phyloP scores from a whole-genome alignment of 305 asterid species.

The Solanum hybrid region DNA sequence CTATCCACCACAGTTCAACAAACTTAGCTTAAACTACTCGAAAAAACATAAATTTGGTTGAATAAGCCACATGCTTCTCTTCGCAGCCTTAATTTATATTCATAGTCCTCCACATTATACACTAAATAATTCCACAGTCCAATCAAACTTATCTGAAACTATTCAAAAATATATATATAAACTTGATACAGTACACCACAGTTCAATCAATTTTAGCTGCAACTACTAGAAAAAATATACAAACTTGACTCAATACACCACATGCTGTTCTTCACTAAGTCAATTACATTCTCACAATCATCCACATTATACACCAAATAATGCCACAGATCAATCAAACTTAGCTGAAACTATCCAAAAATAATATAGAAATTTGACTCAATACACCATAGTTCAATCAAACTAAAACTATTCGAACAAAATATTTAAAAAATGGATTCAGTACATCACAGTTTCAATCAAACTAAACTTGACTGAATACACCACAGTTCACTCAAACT shows the following conservation, averaged over 20 bases:
- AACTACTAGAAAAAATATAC: not conserved
- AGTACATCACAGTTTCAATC: not conserved
- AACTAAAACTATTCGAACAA: not conserved
- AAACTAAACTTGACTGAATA: not conserved
- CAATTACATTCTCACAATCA: slow-evolving; percentile 65
- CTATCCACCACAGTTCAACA: not conserved
- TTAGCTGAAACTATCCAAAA: not conserved
- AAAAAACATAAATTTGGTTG: not conserved
- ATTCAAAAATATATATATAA: not conserved
- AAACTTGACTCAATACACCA: not conserved
- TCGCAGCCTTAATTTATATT: slow-evolving; percentile 56
- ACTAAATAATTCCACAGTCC: not conserved
- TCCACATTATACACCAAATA: slow-evolving; percentile 36
- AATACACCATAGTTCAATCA: not conserved
- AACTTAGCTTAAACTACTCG: not conserved
- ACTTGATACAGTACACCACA: not conserved
- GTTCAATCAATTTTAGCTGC: not conserved
- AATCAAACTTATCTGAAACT: not conserved
- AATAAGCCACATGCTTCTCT: slow-evolving; percentile 16
- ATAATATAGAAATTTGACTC: not conserved
- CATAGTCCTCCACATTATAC: slow-evolving; percentile 63
- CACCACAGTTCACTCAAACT: not conserved
- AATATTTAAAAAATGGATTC: not conserved
- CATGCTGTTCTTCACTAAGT: slow-evolving; percentile 56
- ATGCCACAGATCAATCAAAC: not conserved